Evolutionary conservation across 306 rosid species (phyloP).

Genomic region (Begonia fuchsioides): DNA sequence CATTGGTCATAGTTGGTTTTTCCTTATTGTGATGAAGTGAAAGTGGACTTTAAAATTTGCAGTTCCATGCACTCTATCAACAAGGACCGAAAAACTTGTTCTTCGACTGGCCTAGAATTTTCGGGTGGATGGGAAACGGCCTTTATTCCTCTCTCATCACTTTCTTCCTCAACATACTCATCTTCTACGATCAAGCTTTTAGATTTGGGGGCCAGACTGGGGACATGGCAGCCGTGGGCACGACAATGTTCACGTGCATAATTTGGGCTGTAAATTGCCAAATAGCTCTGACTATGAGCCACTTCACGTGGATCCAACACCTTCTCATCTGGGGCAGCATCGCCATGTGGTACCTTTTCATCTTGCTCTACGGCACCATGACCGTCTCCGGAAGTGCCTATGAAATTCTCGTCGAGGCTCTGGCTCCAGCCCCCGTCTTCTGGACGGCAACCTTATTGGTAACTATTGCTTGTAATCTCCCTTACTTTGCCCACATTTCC

Average conservation of each 20-base stretch:
- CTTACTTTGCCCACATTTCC: slow-evolving; percentile 73
- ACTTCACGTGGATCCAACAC: slow-evolving; percentile 98
- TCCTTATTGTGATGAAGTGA: too few relatives aligned
- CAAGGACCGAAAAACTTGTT: slow-evolving; percentile 87
- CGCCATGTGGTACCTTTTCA: slow-evolving; percentile 70
- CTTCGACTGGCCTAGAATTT: slow-evolving; percentile 86
- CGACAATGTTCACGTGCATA: slow-evolving; percentile 92
- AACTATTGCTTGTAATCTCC: slow-evolving; percentile 62
- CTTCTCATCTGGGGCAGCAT: slow-evolving; percentile 86
- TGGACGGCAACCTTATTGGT: slow-evolving; percentile 70
- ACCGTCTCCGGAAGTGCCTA: slow-evolving; percentile 36
- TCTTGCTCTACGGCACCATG: slow-evolving; percentile 57
- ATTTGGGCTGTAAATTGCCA: slow-evolving; percentile 92
- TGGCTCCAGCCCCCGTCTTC: slow-evolving; percentile 71
- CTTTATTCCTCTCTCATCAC: slow-evolving; percentile 57
- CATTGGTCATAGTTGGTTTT: too few relatives aligned
- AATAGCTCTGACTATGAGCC: slow-evolving; percentile 90
- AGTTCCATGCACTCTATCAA: slow-evolving; percentile 97
- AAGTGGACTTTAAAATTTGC: slow-evolving; percentile 4
- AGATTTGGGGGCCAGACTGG: slow-evolving; percentile 66
- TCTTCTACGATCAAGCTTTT: slow-evolving; percentile 69
- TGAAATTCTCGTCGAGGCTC: slow-evolving; percentile 59
- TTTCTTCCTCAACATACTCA: slow-evolving; percentile 60
- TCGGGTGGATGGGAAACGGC: slow-evolving; percentile 97
- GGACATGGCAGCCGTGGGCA: slow-evolving; percentile 80